Evolutionary conservation across 495 filamentous ascomycete genomes (phyloP), one percentile per base, ranked within the genome.

Genomic region (Darksidea phi): DNA sequence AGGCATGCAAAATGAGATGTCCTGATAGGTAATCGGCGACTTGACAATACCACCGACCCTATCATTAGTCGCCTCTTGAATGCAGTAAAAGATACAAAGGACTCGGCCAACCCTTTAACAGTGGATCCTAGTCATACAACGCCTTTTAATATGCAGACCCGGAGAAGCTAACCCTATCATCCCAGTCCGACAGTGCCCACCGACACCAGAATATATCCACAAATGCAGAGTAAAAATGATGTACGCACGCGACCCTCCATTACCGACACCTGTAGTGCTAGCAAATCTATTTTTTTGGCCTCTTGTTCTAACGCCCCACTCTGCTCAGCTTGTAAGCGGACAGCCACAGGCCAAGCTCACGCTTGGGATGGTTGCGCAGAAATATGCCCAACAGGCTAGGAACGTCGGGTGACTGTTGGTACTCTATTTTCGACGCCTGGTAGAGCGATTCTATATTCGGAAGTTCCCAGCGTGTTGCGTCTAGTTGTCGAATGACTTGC

Each of bases 271-370:
- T 43, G 15, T 6, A 43, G 5, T 43, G 3, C 15, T 4, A 3
- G 12, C 46, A 25, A 23, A 18, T 18, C 18, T 6, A 6, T 52
- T 52, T 32, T 2, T 10, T 10, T 6, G 18, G 25, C 13, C 10
- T 32, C 17, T 3, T 5, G 7, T 2, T 32, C 6, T 5, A 3
- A 37, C 2, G 51, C 21, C 58, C 58, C 51, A 38, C 41, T 43
- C 13, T 6, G 41, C 46, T 57, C 60, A 63, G 60, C 60, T 63
- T 32, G 53, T 45, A 51, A 47, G 60, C 54, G 50, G 46, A 51
- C 23, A 63, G 60, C 60, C 60, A 63, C 60, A 15, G 5, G 43
- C 45, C 55, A 21, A 58, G 55, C 6, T 18, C 49, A 6, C 6
- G 49, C 24, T 5, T 8, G 20, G 3, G 26, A 32, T 52, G 12